Conservation (phyloP, 805 yeast species). For the Saturnispora sanitii region DNA sequence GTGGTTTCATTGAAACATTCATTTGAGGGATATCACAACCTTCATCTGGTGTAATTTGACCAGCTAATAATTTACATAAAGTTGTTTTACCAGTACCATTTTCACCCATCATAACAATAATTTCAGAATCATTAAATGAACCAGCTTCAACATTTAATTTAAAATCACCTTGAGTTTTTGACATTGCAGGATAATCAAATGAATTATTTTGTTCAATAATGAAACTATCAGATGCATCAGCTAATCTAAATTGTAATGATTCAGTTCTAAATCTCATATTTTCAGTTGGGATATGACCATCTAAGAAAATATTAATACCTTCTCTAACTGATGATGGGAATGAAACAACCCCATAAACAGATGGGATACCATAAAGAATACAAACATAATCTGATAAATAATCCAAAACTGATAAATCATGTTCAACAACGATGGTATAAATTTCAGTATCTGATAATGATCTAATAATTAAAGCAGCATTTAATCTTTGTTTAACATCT, state of each 20-base stretch:
- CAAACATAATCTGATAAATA: conserved; percentile 94
- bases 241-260: conserved; percentile 84
- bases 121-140: conserved; percentile 92
- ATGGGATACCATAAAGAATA: conserved; percentile 95
- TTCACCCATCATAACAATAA: conserved; percentile 98
- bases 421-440: conserved; percentile 95
- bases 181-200: conserved; percentile 70
- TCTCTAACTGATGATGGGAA: conserved; percentile 95
- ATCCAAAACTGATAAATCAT: conserved; percentile 95
- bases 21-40: conserved; percentile 73
- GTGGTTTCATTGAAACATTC: conserved; percentile 97
- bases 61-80: conserved; percentile 90
- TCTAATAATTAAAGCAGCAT: conserved; percentile 93
- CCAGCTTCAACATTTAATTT: conserved; percentile 73
- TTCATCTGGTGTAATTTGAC: conserved; percentile 80
- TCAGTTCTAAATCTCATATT: conserved; percentile 95
- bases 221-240: conserved; percentile 77
- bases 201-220: conserved; percentile 70
- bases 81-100: conserved; percentile 99
- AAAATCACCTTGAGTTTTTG: conserved; percentile 94
- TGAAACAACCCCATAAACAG: conserved; percentile 97
- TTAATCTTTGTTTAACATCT: conserved; percentile 97
- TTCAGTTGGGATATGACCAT: conserved; percentile 96
- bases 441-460: conserved; percentile 64
- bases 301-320: conserved; percentile 97